A percentile compares a stretch with the other conserved stretches of the same genome.
These are phyloP conservation scores for Leonotis leonurus DNA, from an alignment of 257 asterid species.

Conservation along the genomic window DNA sequence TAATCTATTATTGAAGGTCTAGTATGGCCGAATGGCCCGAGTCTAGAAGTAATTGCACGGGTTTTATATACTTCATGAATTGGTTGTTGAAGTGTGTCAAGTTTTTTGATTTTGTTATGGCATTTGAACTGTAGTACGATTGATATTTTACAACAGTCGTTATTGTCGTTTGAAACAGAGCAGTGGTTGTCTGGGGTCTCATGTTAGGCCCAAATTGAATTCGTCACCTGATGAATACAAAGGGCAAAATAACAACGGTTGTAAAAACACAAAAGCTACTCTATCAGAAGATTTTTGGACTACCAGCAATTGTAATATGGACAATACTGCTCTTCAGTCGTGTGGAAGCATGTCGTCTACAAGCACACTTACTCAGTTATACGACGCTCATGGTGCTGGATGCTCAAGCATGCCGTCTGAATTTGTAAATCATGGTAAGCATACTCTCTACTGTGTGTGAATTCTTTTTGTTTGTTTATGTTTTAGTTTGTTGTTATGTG, in stretches of 20 bases:
- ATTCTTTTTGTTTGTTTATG: not conserved
- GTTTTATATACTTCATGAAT: not conserved
- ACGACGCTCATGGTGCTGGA: constrained; percentile 42
- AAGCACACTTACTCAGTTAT: constrained; percentile 43
- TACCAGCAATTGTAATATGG: constrained; percentile 56
- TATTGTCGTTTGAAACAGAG: constrained; percentile 57
- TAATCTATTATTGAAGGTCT: not conserved
- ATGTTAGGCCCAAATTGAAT: constrained; percentile 38
- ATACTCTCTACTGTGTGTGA: not conserved
- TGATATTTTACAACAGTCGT: constrained; percentile 35
- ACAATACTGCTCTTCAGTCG: constrained; percentile 44
- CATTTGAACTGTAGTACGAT: not conserved
- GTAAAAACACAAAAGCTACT: constrained; percentile 26
- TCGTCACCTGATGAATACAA: constrained; percentile 32
- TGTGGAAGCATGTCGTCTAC: constrained; percentile 57
- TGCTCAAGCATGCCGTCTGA: constrained; percentile 49
- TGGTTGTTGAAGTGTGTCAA: not conserved
- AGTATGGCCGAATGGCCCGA: not conserved
- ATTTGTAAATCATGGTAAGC: constrained; percentile 68
- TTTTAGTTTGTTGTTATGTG: not conserved
- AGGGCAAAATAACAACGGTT: constrained; percentile 24
- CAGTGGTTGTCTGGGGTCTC: constrained; percentile 90
- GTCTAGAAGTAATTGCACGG: not conserved
- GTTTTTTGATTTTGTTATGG: not conserved
- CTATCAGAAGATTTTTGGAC: constrained; percentile 63